Evolutionary conservation across 225 moss, liverwort and hornwort species (phyloP), one percentile per base, ranked within the genome.

Genomic region (Pseudisothecium myosuroides): DNA sequence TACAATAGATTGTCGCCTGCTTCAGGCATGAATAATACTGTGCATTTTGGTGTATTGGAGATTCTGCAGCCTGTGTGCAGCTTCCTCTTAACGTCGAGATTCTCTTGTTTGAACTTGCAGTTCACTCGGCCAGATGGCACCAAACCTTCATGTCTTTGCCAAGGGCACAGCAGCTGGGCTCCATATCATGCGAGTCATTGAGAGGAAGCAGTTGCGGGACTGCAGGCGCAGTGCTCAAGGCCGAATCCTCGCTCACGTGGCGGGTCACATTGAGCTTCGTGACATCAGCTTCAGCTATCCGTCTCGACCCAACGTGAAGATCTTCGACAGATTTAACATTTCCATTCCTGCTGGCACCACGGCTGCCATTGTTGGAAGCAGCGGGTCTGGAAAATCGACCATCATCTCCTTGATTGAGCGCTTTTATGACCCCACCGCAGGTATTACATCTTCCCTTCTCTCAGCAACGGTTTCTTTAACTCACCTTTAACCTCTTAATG

Each of bases 271-370:
- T 71, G 97, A 97, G 92, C 94, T 98, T 86, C 87, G 93, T 34
- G 83, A 95, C 67, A 93, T 98, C 28, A 92, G 92, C 83, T 98
- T 98, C 92, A 95, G 95, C 93, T 98, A 98, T 76, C 97, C 98
- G 32, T 96, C 98, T 87, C 95, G 98, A 47, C 97, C 96, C 37
- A 92, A 94, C n/a, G 91, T 96, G 59, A 92, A 92, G 90, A 91
- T 98, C 60, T 96, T 98, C 68, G 95, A 97, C 82, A 92, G 92
- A 64, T 96, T 98, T 76, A 94, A 90, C 83, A 91, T 97, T 71
- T 91, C 91, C 52, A 98, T 98, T 86, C 93, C 96, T 85, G 95
- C 98, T 29, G 97, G 97, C 41, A 91, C 91, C 67, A 94, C 95
- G 32, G 96, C 94, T 54, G 98, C 98, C 68, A 96, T 98, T 68